phyloP scores from a whole-genome alignment of 2,329 filamentous ascomycete species.

The Tricladium varicosporioides region DNA sequence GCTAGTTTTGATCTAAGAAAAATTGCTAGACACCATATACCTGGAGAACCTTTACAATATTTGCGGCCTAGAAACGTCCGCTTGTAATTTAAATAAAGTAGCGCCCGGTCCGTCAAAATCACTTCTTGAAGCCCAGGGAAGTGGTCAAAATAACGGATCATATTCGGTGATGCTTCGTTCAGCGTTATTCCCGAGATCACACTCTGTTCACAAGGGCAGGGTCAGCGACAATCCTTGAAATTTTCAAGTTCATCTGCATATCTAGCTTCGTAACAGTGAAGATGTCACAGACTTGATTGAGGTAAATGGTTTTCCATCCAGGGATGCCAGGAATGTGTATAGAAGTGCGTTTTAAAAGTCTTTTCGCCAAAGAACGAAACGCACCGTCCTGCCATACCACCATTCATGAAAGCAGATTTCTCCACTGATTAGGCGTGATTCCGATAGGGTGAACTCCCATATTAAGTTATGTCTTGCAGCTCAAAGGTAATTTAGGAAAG shows the following conservation, averaged over 20 bases:
- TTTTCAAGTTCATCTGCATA: not conserved
- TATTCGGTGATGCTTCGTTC: not conserved
- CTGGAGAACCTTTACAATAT: not conserved
- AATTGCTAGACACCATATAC: not conserved
- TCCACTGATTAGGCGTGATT: constrained; percentile 9
- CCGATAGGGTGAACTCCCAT: constrained; percentile 15
- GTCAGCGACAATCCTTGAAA: not conserved
- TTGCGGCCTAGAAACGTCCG: not conserved
- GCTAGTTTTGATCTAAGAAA: not conserved
- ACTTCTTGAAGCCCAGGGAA: not conserved
- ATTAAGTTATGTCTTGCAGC: constrained; percentile 15
- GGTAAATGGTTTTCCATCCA: not conserved
- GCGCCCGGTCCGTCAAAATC: not conserved
- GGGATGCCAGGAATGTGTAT: not conserved
- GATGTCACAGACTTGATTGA: not conserved
- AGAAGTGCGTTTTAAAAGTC: not conserved
- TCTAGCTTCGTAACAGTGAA: not conserved
- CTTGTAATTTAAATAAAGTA: not conserved
- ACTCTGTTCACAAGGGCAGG: not conserved
- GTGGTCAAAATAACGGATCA: not conserved
- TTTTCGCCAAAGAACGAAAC: constrained; percentile 9
- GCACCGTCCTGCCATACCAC: constrained; percentile 8
- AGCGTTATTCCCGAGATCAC: not conserved
- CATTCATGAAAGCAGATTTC: constrained; percentile 11
- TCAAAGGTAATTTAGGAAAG: constrained; percentile 17